Conservation (phyloP, 2,329 filamentous ascomycete genomes). For the Pseudogymnoascus sp. region DNA sequence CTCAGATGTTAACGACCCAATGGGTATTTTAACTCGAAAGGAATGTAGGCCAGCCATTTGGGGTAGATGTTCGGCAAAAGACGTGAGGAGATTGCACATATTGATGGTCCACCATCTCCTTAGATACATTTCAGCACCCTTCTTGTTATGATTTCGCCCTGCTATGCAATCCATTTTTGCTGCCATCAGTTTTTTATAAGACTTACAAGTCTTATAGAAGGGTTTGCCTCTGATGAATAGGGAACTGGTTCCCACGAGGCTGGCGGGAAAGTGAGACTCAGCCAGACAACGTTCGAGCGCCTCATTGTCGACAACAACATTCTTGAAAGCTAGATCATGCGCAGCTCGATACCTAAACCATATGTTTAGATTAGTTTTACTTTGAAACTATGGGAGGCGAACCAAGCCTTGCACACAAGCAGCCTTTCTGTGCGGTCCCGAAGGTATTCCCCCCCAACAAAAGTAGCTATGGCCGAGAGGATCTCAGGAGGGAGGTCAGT, state of each 20-base stretch:
- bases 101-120: not conserved
- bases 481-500: constrained; percentile 4
- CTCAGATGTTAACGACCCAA: not conserved
- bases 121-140: not conserved
- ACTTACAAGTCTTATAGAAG: not conserved
- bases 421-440: not conserved
- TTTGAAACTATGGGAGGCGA: not conserved
- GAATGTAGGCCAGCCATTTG: not conserved
- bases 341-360: constrained; percentile 3
- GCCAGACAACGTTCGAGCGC: not conserved
- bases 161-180: not conserved
- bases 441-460: not conserved
- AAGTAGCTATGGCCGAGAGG: not conserved
- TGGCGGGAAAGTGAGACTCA: not conserved
- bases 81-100: not conserved
- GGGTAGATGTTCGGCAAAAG: not conserved
- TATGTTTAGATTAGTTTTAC: not conserved
- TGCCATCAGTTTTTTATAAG: not conserved
- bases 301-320: not conserved
- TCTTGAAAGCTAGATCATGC: not conserved
- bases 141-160: not conserved
- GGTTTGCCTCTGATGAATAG: not conserved
- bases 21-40: not conserved
- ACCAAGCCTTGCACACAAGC: constrained; percentile 10
- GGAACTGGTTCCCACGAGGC: not conserved